These are phyloP conservation scores for Hanseniaspora clermontiae DNA, from an alignment of 805 yeast species.

Conservation along the genomic window DNA sequence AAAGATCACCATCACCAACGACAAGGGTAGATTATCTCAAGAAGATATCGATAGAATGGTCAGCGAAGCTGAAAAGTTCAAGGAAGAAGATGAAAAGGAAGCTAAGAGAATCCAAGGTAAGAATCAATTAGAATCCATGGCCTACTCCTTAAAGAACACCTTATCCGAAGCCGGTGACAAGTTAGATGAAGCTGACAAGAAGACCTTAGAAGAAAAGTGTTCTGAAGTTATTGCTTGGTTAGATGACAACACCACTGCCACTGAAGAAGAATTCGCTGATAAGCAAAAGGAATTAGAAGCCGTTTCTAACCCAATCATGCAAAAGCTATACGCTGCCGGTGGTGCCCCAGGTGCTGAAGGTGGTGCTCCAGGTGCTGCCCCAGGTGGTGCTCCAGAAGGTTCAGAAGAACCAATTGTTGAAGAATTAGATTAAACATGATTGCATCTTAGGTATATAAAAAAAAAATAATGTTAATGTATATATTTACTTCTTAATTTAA, in stretches of 20 bases:
- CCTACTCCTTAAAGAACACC: slow-evolving; percentile 84
- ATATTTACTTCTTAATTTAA: background rate
- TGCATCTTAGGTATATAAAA: background rate
- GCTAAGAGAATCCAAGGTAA: slow-evolving; percentile 83
- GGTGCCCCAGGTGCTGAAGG: slow-evolving; percentile 77
- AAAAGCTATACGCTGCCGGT: slow-evolving; percentile 82
- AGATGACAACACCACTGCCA: slow-evolving; percentile 82
- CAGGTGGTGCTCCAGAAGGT: slow-evolving; percentile 51
- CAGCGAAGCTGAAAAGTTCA: slow-evolving; percentile 92
- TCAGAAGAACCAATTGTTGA: slow-evolving; percentile 66
- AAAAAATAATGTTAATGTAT: slow-evolving; percentile 4
- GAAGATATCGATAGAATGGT: slow-evolving; percentile 98
- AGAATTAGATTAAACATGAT: slow-evolving; percentile 29
- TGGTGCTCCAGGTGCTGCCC: slow-evolving; percentile 51
- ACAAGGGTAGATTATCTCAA: slow-evolving; percentile 96
- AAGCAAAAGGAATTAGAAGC: slow-evolving; percentile 95
- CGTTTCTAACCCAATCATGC: slow-evolving; percentile 91
- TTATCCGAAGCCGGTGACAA: slow-evolving; percentile 69
- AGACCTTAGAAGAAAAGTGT: slow-evolving; percentile 67
- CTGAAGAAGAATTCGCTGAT: slow-evolving; percentile 84
- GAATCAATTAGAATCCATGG: slow-evolving; percentile 92
- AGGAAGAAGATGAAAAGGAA: slow-evolving; percentile 93
- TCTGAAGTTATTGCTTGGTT: slow-evolving; percentile 82
- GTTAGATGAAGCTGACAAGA: slow-evolving; percentile 58
- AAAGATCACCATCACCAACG: slow-evolving; percentile 96